These are phyloP conservation scores for Heterobasidion irregulare DNA, from an alignment of 1,284 basidiomycete genomes.

Conservation along the genomic window DNA sequence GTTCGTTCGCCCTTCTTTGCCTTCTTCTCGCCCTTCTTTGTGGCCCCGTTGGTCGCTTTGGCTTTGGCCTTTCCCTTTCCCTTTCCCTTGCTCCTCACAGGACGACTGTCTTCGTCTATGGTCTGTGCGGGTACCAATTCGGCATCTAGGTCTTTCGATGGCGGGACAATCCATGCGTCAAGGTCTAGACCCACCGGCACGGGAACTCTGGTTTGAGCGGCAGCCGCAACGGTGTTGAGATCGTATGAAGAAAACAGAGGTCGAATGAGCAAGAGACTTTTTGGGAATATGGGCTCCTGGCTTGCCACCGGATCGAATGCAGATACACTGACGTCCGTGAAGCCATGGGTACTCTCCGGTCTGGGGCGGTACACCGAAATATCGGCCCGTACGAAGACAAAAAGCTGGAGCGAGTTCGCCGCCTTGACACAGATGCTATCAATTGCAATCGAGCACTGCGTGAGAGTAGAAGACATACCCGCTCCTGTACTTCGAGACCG, in stretches of 20 bases:
- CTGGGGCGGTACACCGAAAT: slow-evolving; percentile 51
- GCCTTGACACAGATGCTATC: slow-evolving; percentile 39
- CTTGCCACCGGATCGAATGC: slow-evolving; percentile 24
- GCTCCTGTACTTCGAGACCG: slow-evolving; percentile 87
- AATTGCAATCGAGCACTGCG: neutral
- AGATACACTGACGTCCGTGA: slow-evolving; percentile 23
- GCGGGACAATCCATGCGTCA: slow-evolving; percentile 76
- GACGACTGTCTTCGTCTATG: slow-evolving; percentile 19
- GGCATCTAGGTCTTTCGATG: slow-evolving; percentile 33
- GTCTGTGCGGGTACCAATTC: slow-evolving; percentile 19
- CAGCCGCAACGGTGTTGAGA: slow-evolving; percentile 76
- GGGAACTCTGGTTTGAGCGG: slow-evolving; percentile 76
- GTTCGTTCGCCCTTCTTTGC: slow-evolving; percentile 27
- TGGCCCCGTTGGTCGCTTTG: slow-evolving; percentile 20
- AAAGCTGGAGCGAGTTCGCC: slow-evolving; percentile 72
- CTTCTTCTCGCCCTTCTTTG: slow-evolving; percentile 29
- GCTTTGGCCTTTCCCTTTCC: slow-evolving; percentile 36
- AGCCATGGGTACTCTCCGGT: slow-evolving; percentile 24
- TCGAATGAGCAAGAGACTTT: slow-evolving; percentile 81
- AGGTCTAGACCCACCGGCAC: slow-evolving; percentile 83
- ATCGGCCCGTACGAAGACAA: slow-evolving; percentile 77
- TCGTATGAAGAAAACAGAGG: slow-evolving; percentile 79
- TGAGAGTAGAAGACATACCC: slow-evolving; percentile 45
- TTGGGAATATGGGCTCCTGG: slow-evolving; percentile 62
- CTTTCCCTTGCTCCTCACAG: slow-evolving; percentile 30